Evolutionary conservation across 2,329 filamentous ascomycete genomes (phyloP).

Genomic region (Penicillium sp.): DNA sequence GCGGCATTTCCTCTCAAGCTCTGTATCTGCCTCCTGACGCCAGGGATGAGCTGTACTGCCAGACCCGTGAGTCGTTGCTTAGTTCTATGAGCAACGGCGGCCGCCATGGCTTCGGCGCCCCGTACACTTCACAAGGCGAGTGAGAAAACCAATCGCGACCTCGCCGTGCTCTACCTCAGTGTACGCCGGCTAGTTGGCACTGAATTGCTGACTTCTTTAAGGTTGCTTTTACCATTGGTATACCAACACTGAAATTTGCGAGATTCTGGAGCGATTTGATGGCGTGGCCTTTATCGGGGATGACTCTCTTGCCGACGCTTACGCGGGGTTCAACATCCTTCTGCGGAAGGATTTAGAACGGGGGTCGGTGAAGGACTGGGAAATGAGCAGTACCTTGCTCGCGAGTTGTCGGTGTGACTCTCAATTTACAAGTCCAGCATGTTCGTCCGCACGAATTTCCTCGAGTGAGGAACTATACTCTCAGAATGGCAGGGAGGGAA

Average conservation of each 20-base stretch:
- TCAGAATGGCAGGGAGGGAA: conserved; percentile 12
- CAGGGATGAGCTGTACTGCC: conserved; percentile 35
- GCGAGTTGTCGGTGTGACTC: conserved; percentile 45
- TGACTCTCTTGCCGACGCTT: conserved; percentile 44
- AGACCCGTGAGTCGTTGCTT: conserved; percentile 41
- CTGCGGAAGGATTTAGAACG: conserved; percentile 46
- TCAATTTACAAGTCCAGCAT: conserved; percentile 45
- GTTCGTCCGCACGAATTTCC: conserved; percentile 30
- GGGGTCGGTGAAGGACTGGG: conserved; percentile 47
- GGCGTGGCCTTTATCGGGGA: conserved; percentile 50
- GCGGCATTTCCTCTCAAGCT: conserved; percentile 40
- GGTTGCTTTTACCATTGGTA: conserved; percentile 53
- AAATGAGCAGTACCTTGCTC: conserved; percentile 39
- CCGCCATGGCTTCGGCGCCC: conserved; percentile 46
- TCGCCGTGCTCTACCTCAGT: background rate
- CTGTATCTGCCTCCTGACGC: conserved; percentile 38
- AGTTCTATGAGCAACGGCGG: conserved; percentile 49
- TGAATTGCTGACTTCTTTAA: conserved; percentile 22
- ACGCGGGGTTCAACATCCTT: conserved; percentile 52
- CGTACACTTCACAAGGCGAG: conserved; percentile 45
- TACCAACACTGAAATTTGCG: conserved; percentile 47
- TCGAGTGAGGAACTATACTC: conserved; percentile 33
- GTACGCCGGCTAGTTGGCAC: background rate
- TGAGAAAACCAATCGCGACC: background rate
- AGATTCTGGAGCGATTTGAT: conserved; percentile 51